Base-by-base conservation (phyloP, 345 rosid species). In the Eucalyptus urophylla region DNA sequence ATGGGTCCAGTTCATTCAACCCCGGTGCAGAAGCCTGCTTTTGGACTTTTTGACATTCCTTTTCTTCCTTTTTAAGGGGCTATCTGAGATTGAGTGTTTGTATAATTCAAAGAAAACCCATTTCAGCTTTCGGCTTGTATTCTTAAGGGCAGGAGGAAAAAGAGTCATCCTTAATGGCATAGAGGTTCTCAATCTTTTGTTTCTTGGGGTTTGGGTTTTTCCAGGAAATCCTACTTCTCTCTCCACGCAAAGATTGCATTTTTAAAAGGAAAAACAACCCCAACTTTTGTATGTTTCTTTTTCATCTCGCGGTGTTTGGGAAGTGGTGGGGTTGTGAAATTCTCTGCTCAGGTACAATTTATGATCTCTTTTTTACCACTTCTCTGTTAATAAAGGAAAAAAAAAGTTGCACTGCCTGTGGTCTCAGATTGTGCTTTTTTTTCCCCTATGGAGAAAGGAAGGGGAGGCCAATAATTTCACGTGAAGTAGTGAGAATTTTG, bases 1-100 rank as follows among this genome's bases (percentile, higher is more conserved):
- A 90, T 90, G 94, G 97, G 94, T 92, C 94, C 96, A 91, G 93
- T 88, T 88, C 88, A 90, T 94, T 90, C 88, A 90, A 17, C 81
- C 81, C 89, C 96, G 93, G 87, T 87, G 90, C 92, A 80, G 90
- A 90, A 93, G 88, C 92, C 90, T 90, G 93, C 89, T 45, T 89
- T 92, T 89, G 81, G 92, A 90, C 91, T 89, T 90, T 91, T 91
- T 81, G 88, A 58, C 89, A 87, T 89, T 89, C 91, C 91, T 92
- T 91, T 92, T 90, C 92, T 91, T 90, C 86, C 88, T 90, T 88
- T 90, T 89, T 87, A 54, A 91, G 89, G 72, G 87, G 86, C 92
- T 89, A 80, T 87, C 89, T 86, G 92, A 92, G 86, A 31, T 88
- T 53, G 43, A 33, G 81, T 33, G 86, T 91, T 89, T 90, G 81